Base-by-base conservation (phyloP, 768 basidiomycete genomes). In the Lactarius evosmus region DNA sequence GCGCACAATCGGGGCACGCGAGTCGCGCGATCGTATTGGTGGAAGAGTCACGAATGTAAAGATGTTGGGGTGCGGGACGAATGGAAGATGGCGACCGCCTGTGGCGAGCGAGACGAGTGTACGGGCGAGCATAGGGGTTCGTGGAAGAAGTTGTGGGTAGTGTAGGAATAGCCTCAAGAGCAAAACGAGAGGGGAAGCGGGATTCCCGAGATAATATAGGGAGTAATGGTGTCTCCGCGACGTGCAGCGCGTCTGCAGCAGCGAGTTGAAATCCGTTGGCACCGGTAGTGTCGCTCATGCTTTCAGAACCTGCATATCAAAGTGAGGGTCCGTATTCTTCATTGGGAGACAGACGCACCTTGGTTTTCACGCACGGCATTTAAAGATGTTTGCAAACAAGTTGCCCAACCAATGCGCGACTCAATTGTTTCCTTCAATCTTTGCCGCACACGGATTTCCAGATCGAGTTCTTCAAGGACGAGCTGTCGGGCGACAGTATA, bases 391-490 rank as follows among this genome's bases (percentile, higher is more conserved):
- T 66, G 78, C 72, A 63, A 80, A 68, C n/a, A 76, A 69, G 36
- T 78, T 4, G 79, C 79, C 81, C 81, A 82, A 41, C 77, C 75
- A 17, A 83, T 74, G 30, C 82, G 76, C 25, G 80, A 78, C 60
- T 79, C 73, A 2, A 80, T 71, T 11, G 79, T 78, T n/a, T 73
- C 73, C 12, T 72, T 72, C 51, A 82, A 71, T 25, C 79, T 74
- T 60, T 77, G 69, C 41, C 80, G 74, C 22, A 82, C 67, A 22
- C 76, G 71, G 22, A 83, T 74, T 62, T 82, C 81, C 40, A 80
- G 69, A 66, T 77, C 74, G 2, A 82, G 60, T 62, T 82, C 81
- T 41, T 82, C 76, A 9, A 74, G 66, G 16, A 76, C 53, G 1
- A 76, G 53, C 54, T 72, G 73, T 46, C 68, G 64, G 29, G 63